Conservation (phyloP, 2,329 filamentous ascomycete genomes). For the Neocucurbitaria cava region DNA sequence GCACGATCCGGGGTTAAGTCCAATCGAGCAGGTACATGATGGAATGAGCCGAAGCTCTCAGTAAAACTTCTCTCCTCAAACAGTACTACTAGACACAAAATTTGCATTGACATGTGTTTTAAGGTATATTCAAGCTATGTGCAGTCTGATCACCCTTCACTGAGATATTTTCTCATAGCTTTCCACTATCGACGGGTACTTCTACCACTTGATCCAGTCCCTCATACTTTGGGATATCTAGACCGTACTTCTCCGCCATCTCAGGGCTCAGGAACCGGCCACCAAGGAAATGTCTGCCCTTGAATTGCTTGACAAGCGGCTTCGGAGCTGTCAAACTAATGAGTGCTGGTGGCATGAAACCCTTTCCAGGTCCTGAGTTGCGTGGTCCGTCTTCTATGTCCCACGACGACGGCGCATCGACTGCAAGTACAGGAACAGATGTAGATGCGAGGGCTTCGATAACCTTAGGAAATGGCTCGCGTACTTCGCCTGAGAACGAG, state of each 20-base stretch:
- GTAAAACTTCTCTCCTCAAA: not conserved
- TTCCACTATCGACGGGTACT: constrained; percentile 53
- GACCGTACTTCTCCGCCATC: constrained; percentile 83
- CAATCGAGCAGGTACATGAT: constrained; percentile 14
- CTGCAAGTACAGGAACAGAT: constrained; percentile 78
- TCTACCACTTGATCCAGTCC: constrained; percentile 92
- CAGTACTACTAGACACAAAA: not conserved
- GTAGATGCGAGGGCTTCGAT: constrained; percentile 79
- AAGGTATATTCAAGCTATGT: not conserved
- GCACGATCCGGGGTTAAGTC: constrained; percentile 12
- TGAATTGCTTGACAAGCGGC: constrained; percentile 83
- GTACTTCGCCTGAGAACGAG: constrained; percentile 88
- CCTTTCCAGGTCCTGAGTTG: constrained; percentile 74
- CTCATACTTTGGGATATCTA: constrained; percentile 82
- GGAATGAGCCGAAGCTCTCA: not conserved
- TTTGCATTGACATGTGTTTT: not conserved
- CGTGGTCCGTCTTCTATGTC: constrained; percentile 88
- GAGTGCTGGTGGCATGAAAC: constrained; percentile 79
- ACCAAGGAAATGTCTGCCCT: constrained; percentile 88
- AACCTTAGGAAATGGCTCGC: constrained; percentile 87
- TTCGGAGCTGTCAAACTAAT: constrained; percentile 95
- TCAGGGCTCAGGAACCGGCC: constrained; percentile 83
- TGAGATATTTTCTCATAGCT: constrained; percentile 13
- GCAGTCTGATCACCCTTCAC: not conserved
- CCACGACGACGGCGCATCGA: constrained; percentile 95